Base-by-base conservation (phyloP, 148 eudicot genomes). In the Spergularia marina region DNA sequence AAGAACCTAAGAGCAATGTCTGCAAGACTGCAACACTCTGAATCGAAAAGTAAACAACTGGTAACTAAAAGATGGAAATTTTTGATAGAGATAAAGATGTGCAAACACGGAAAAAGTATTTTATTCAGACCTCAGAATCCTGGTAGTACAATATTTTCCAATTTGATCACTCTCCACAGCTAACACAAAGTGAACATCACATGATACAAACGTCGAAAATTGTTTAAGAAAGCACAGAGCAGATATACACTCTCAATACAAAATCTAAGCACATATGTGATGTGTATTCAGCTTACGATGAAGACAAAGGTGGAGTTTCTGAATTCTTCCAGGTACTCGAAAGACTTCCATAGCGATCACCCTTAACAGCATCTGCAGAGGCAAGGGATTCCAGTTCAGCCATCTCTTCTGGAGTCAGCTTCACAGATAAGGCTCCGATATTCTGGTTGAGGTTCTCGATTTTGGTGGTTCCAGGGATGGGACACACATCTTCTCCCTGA, bases 391-490 rank as follows among this genome's bases (percentile, higher is more conserved):
- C 85, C 7, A 85, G 79, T 68, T 82, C 87, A 1, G 82, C 73
- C 80, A 80, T 82, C 16, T 83, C 88, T 72, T 85, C 82, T 4
- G 68, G 71, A 2, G 80, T 85, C 4, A 85, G 79, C 78, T 85
- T 83, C 47, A 85, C 84, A 0, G 84, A 83, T 65, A 80, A 65
- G 41, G 88, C 86, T 10, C 76, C 81, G 0, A 83, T 76, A 55
- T 83, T 85, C 52, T 78, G 82, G 65, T 83, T 81, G 67, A 85
- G 77, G 74, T 83, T 85, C 18, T 80, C 80, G 17, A 80, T 76
- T 80, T 80, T 85, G 18, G 88, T 83, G 72, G 88, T 85, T 34
- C 88, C 85, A 1, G 85, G 88, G 14, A 85, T 82, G 2, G 85
- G 85, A 39, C 81, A 77, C 34, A 85, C 85, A 14, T 85, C 83